Conservation (phyloP, 805 yeast species). For the Kazachstania bromeliacearum region DNA sequence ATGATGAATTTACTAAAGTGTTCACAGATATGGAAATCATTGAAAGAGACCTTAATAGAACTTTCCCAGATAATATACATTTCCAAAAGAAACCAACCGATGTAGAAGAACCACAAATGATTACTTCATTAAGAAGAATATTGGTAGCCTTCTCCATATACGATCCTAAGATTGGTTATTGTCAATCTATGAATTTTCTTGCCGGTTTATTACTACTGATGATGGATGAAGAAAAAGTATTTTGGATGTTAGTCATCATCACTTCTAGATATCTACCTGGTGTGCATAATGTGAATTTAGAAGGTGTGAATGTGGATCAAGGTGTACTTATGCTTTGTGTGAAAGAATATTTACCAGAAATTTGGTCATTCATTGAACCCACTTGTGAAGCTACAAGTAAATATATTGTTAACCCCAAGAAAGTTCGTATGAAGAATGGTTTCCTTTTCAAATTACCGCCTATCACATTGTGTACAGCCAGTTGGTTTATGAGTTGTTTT, state of each 20-base stretch:
- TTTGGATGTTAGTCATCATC: constrained; percentile 92
- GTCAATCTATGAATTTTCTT: constrained; percentile 88
- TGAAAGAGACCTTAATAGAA: constrained; percentile 86
- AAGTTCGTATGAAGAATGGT: constrained; percentile 24
- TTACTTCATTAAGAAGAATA: constrained; percentile 69
- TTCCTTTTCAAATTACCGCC: constrained; percentile 78
- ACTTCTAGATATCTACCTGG: constrained; percentile 83
- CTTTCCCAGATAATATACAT: constrained; percentile 87
- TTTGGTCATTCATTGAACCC: constrained; percentile 51
- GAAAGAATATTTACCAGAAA: constrained; percentile 70
- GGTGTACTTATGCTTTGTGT: constrained; percentile 86
- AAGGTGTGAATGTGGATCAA: constrained; percentile 92
- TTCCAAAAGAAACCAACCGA: constrained; percentile 40
- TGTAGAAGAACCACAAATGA: constrained; percentile 49
- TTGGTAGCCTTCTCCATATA: constrained; percentile 74
- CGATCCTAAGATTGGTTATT: constrained; percentile 87
- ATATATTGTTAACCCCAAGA: not conserved
- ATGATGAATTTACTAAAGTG: constrained; percentile 38
- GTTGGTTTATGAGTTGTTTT: constrained; percentile 98
- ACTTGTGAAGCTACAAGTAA: constrained; percentile 1
- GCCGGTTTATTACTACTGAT: constrained; percentile 80
- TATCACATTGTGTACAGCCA: constrained; percentile 82
- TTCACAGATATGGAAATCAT: constrained; percentile 72
- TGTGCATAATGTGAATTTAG: constrained; percentile 79
- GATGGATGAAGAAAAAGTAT: constrained; percentile 81